phyloP scores from a whole-genome alignment of 805 yeast species.

The Nadsonia fulvescens region DNA sequence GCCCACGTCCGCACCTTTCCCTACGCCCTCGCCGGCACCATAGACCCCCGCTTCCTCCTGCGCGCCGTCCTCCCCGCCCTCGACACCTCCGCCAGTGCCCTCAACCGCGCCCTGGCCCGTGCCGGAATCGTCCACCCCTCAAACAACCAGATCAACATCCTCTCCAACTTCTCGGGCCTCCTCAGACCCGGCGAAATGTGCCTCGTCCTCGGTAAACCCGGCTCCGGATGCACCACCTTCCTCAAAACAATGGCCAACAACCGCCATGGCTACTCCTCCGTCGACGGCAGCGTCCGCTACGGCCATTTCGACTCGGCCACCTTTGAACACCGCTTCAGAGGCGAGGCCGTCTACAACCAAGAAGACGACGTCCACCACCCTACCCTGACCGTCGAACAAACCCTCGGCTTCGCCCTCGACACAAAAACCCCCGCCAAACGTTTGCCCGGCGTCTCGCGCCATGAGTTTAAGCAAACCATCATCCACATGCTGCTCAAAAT shows the following conservation, averaged over 20 bases:
- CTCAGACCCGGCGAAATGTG: slow-evolving; percentile 46
- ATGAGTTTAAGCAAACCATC: slow-evolving; percentile 33
- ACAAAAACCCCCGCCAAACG: slow-evolving; percentile 46
- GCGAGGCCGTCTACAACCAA: slow-evolving; percentile 55
- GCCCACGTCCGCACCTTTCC: too few relatives aligned
- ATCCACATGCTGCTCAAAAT: slow-evolving; percentile 36
- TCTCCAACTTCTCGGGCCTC: slow-evolving; percentile 39
- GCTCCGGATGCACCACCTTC: slow-evolving; percentile 61
- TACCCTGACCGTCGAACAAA: slow-evolving; percentile 46
- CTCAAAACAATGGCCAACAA: slow-evolving; percentile 25
- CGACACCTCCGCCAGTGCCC: slow-evolving; percentile 25
- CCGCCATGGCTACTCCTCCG: slow-evolving; percentile 37
- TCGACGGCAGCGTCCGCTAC: slow-evolving; percentile 38
- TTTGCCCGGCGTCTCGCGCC: slow-evolving; percentile 40
- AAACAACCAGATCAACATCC: slow-evolving; percentile 14
- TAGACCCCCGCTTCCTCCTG: slow-evolving; percentile 25
- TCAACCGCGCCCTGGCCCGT: slow-evolving; percentile 8
- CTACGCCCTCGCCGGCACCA: too few relatives aligned
- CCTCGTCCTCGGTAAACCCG: slow-evolving; percentile 59
- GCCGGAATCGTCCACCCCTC: too few relatives aligned
- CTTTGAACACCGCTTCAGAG: slow-evolving; percentile 35
- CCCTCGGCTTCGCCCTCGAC: slow-evolving; percentile 43
- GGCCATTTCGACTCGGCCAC: slow-evolving; percentile 20
- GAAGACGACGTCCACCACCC: slow-evolving; percentile 56
- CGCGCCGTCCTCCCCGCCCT: slow-evolving; percentile 23